phyloP scores from a whole-genome alignment of 169 alveolate species.

The Cryptosporidium xiaoi region DNA sequence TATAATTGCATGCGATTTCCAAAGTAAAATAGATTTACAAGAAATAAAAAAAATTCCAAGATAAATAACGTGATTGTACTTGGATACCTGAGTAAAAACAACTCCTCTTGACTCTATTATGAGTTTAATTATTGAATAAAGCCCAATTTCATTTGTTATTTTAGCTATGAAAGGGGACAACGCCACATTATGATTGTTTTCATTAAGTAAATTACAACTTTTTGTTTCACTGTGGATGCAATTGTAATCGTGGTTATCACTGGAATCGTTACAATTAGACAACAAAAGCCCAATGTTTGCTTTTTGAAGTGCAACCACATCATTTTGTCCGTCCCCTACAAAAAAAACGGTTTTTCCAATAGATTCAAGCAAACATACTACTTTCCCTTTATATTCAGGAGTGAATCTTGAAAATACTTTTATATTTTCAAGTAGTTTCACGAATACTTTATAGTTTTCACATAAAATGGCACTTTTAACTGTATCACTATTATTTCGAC shows the following conservation, averaged over 20 bases:
- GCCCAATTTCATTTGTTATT: not conserved
- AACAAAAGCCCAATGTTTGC: conserved; percentile 36
- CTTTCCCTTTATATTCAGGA: conserved; percentile 48
- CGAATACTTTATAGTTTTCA: not conserved
- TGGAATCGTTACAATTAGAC: not conserved
- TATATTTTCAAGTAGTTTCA: not conserved
- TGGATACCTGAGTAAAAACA: conserved; percentile 13
- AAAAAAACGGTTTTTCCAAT: conserved; percentile 55
- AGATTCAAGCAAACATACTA: conserved; percentile 7
- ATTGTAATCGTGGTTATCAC: no score
- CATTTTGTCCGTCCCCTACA: conserved; percentile 69
- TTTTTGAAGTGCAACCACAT: conserved; percentile 23
- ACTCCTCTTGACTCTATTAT: conserved; percentile 44
- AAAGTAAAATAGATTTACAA: conserved; percentile 35
- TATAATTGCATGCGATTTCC: conserved; percentile 70
- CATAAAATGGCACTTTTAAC: no score
- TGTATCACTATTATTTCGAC: not conserved
- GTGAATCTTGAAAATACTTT: conserved; percentile 56
- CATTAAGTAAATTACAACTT: not conserved
- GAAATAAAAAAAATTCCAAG: conserved; percentile 57
- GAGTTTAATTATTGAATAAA: conserved; percentile 18
- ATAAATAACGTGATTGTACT: conserved; percentile 22
- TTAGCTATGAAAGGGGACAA: conserved; percentile 46
- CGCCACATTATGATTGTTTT: not conserved
- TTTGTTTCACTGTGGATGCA: no score